Base-by-base conservation (phyloP, 257 asterid species). In the Solanum chilense region DNA sequence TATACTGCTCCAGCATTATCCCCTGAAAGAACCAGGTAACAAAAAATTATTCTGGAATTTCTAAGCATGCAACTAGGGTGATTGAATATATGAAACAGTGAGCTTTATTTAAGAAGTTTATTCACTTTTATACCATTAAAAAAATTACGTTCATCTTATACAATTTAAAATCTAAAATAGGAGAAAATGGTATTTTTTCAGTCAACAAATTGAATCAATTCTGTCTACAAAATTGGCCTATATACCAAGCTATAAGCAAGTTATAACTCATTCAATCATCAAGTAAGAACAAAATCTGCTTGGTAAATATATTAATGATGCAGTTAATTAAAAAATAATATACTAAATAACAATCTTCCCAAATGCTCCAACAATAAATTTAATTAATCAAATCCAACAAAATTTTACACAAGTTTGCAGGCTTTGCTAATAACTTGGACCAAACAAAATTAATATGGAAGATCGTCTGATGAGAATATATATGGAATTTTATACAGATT, bases 1-100 rank as follows among this genome's bases (percentile, higher is more conserved):
- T 93, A 94, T 87, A 88, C 94, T 15, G 96, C 95, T 86, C 97
- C 99, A 80, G 99, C 99, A 78, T 91, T 95, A 93, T 95, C 99
- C 98, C 98, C 99, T 95, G 94, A 83, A 45, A 87, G 83, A 86
- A 84, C 44, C 86, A 82, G 20, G 84, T 33, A 86, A 49, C 18
- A 78, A 49, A 41, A 47, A 71, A 52, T 73, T 71, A 45, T 66
- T 73, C 66, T 49, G 16, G 29, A 81, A 49, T 49, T 81, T 81
- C 85, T 29, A 18, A 81, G 20, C 69, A 45, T 45, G 41, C 42
- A 45, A 78, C 42, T 16, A 16, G 64, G 66, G 3, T 45, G 64
- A 45, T 78, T 27, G 16, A 77, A 78, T 45, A 29, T 78, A 45
- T 45, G 84, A 78, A 78, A 78, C 66, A 45, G 66, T 45, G 5